These are phyloP conservation scores for Camelina sativa DNA, from an alignment of 345 rosid species.

Conservation along the genomic window DNA sequence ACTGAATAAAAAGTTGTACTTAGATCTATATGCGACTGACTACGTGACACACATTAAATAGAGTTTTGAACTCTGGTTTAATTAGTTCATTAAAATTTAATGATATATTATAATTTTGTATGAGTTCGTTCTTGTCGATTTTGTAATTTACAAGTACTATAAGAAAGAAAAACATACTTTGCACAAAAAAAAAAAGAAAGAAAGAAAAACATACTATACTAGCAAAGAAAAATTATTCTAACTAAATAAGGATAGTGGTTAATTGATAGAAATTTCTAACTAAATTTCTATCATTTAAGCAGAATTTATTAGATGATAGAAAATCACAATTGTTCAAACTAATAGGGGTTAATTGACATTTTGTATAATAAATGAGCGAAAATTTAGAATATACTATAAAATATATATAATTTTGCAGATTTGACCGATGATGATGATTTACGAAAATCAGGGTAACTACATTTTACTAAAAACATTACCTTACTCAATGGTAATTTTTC, in stretches of 20 bases:
- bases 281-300: neutral
- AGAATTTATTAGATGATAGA: neutral
- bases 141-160: neutral
- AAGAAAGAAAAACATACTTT: neutral
- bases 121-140: neutral
- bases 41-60: neutral
- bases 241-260: neutral
- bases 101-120: neutral
- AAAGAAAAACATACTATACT: neutral
- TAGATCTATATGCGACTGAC: slow-evolving; percentile 3
- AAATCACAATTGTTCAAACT: neutral
- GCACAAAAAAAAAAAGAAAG: no score
- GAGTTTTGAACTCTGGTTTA: neutral
- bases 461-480: neutral
- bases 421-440: neutral
- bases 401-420: no score
- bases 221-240: neutral
- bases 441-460: slow-evolving; percentile 12
- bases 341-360: no score
- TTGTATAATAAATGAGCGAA: neutral
- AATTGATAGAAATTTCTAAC: no score
- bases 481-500: no score
- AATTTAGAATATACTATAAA: neutral
- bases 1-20: slow-evolving; percentile 6
- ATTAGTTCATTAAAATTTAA: neutral